A percentile compares a stretch with the other conserved stretches of the same genome.
These are phyloP conservation scores for Lepiota brunneoincarnata DNA, from an alignment of 768 basidiomycete species.

Conservation along the genomic window DNA sequence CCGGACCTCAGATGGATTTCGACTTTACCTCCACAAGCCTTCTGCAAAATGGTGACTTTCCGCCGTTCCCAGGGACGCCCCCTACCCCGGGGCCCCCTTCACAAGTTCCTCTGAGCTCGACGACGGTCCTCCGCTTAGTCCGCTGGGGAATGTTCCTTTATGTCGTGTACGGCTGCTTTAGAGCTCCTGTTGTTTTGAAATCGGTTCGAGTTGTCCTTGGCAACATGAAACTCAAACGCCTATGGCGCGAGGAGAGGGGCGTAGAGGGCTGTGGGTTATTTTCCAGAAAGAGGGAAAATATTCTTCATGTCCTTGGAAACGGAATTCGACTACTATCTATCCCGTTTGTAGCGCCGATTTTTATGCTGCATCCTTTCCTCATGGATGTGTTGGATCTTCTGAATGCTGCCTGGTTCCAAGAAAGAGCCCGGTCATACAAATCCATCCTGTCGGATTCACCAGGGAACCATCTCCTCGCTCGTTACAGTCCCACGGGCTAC, in stretches of 20 bases:
- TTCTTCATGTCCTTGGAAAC: not conserved
- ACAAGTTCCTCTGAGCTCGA: too few species aligned
- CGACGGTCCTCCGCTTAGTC: too few species aligned
- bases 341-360: not conserved
- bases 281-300: not conserved
- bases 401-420: not conserved
- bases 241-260: not conserved
- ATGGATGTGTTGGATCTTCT: not conserved
- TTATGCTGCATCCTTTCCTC: not conserved
- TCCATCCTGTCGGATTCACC: not conserved
- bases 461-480: not conserved
- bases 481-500: not conserved
- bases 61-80: too few species aligned
- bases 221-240: not conserved
- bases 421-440: not conserved
- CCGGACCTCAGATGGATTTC: too few species aligned
- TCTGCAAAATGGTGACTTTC: too few species aligned
- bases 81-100: too few species aligned
- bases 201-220: too few species aligned
- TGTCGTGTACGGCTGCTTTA: too few species aligned
- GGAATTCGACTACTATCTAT: not conserved
- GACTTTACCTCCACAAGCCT: too few species aligned
- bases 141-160: too few species aligned
- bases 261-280: conserved; percentile 2
- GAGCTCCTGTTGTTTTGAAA: too few species aligned